Evolutionary conservation across 331 rosid genomes (phyloP).

Genomic region (Malus hybrid): DNA sequence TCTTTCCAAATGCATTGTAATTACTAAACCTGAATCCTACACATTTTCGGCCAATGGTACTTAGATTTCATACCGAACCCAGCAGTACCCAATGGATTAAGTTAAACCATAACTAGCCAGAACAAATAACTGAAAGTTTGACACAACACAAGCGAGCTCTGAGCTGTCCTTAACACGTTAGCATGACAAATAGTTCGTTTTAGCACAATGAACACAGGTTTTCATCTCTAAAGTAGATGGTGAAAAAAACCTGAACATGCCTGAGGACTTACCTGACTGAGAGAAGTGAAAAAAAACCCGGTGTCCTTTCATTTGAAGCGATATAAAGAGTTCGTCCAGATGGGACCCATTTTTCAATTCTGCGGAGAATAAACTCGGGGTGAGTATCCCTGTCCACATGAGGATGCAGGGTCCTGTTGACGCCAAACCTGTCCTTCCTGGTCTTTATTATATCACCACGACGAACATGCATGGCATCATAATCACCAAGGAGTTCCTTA

Average conservation of each 20-base stretch:
- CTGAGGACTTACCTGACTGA: constrained; percentile 49
- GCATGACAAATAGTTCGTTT: not conserved
- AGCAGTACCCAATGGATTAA: not conserved
- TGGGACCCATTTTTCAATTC: constrained; percentile 86
- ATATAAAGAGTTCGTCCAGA: constrained; percentile 71
- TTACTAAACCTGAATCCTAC: not conserved
- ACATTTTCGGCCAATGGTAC: not conserved
- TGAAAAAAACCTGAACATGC: not conserved
- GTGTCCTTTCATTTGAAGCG: constrained; percentile 89
- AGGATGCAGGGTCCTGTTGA: constrained; percentile 68
- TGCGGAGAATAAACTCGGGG: constrained; percentile 64
- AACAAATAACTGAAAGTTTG: not conserved
- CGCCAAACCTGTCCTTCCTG: constrained; percentile 85
- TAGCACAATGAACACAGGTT: not conserved
- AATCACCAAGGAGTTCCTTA: constrained; percentile 49
- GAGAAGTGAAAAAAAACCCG: constrained; percentile 83
- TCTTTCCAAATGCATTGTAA: not conserved
- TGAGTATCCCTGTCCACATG: constrained; percentile 93
- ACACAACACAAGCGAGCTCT: not conserved
- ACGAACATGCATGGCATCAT: constrained; percentile 92
- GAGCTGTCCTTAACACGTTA: not conserved
- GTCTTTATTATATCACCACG: constrained; percentile 95
- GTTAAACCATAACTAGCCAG: not conserved
- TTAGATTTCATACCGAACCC: not conserved
- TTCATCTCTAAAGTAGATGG: not conserved